phyloP scores from a whole-genome alignment of 1,139 yeast species.

The Saccharomyces hybrid region DNA sequence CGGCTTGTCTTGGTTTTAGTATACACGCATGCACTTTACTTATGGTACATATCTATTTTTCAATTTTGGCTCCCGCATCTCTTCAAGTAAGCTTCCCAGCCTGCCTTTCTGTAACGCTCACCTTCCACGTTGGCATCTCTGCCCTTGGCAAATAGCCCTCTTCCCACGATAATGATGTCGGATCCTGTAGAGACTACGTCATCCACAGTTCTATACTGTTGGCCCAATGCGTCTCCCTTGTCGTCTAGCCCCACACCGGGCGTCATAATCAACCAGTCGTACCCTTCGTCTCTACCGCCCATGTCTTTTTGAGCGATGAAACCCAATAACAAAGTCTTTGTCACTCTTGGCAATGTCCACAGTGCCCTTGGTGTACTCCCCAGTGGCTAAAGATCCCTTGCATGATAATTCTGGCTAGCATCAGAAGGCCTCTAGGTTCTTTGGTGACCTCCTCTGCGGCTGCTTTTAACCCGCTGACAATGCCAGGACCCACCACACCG shows the following conservation, averaged over 20 bases:
- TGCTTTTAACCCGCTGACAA: constrained; percentile 77
- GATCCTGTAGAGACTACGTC: constrained; percentile 78
- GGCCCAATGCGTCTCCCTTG: constrained; percentile 94
- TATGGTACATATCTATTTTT: background rate
- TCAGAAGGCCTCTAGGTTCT: constrained; percentile 75
- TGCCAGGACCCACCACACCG: constrained; percentile 93
- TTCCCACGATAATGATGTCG: constrained; percentile 92
- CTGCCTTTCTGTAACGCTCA: constrained; percentile 80
- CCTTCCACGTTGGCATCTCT: constrained; percentile 87
- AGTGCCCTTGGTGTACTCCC: constrained; percentile 80
- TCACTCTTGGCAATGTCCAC: constrained; percentile 85
- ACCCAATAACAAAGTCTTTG: constrained; percentile 89
- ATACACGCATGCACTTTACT: background rate
- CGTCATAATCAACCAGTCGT: constrained; percentile 93
- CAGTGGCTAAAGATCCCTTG: constrained; percentile 86
- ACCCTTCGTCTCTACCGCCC: constrained; percentile 76
- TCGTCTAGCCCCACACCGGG: constrained; percentile 98
- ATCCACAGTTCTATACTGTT: constrained; percentile 88
- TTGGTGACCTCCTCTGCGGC: constrained; percentile 68
- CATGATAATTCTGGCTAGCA: constrained; percentile 95
- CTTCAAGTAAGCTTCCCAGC: constrained; percentile 79
- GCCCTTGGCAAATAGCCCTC: constrained; percentile 94
- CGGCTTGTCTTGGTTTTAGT: background rate
- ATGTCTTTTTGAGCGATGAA: constrained; percentile 89
- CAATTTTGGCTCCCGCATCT: constrained; percentile 25